Percentiles rank a stretch among this genome's conserved stretches.
phyloP scores from a whole-genome alignment of 176 grass and related monocot species.

The Thalia dealbata region DNA sequence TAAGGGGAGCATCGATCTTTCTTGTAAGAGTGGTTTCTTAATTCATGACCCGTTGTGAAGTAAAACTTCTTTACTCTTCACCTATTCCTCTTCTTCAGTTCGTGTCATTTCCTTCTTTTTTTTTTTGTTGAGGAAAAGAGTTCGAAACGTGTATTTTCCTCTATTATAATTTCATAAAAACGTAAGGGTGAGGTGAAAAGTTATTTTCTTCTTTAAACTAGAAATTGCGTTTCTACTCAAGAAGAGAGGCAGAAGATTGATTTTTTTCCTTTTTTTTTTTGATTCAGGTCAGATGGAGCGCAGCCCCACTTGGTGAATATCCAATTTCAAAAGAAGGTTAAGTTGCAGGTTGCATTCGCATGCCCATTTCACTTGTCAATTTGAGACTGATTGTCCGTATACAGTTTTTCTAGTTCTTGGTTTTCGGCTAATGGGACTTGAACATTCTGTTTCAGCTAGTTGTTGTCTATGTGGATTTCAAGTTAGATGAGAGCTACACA shows the following conservation, averaged over 20 bases:
- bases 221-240: neutral
- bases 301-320: slow-evolving; percentile 97
- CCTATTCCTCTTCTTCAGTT: neutral
- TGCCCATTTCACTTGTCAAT: neutral
- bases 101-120: neutral
- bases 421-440: slow-evolving; percentile 5
- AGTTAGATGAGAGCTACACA: slow-evolving; percentile 93
- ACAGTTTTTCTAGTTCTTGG: neutral
- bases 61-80: neutral
- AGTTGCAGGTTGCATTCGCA: slow-evolving; percentile 50
- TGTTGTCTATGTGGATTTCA: slow-evolving; percentile 87
- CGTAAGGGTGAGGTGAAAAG: neutral
- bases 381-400: neutral
- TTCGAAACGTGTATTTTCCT: neutral
- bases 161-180: neutral
- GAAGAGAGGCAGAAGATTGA: neutral
- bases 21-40: neutral
- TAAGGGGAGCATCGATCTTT: neutral
- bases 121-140: neutral
- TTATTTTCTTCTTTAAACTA: neutral
- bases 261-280: neutral
- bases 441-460: slow-evolving; percentile 40
- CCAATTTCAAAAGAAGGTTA: slow-evolving; percentile 91
- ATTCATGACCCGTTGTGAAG: neutral
- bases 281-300: slow-evolving; percentile 70